Conservation (phyloP, 345 rosid genomes). For the Brassica incana region DNA sequence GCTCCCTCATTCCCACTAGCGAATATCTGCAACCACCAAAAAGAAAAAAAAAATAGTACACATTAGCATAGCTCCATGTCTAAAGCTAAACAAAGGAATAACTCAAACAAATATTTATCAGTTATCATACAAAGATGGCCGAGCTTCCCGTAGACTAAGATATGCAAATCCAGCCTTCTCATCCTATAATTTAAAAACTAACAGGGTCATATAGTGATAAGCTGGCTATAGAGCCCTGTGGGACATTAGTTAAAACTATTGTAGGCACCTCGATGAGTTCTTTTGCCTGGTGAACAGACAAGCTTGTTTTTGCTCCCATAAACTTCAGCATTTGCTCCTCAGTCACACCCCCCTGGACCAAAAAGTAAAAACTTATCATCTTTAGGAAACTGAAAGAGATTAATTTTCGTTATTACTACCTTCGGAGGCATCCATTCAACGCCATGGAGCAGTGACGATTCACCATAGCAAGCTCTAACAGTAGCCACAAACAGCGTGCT, state of each 20-base stretch:
- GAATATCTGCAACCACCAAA: conserved; percentile 57
- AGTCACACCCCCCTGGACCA: conserved; percentile 77
- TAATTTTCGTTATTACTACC: conserved; percentile 43
- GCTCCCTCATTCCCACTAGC: conserved; percentile 75
- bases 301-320: conserved; percentile 88
- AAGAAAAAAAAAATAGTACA: neutral
- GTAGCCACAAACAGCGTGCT: conserved; percentile 90
- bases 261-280: conserved; percentile 82
- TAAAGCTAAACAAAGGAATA: conserved; percentile 16
- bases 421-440: conserved; percentile 99
- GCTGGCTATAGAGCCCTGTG: neutral
- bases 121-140: conserved; percentile 77
- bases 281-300: conserved; percentile 72
- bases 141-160: conserved; percentile 84
- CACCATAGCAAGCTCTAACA: conserved; percentile 91
- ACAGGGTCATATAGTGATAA: conserved; percentile 3
- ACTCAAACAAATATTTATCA: conserved; percentile 13
- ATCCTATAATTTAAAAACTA: conserved; percentile 48
- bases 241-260: conserved; percentile 18
- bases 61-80: neutral
- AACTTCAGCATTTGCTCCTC: conserved; percentile 96
- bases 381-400: neutral
- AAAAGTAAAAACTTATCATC: too few species aligned
- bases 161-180: conserved; percentile 93
- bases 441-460: conserved; percentile 95